Base-by-base conservation (phyloP, 140 eudicot genomes). In the Bidens hawaiensis region DNA sequence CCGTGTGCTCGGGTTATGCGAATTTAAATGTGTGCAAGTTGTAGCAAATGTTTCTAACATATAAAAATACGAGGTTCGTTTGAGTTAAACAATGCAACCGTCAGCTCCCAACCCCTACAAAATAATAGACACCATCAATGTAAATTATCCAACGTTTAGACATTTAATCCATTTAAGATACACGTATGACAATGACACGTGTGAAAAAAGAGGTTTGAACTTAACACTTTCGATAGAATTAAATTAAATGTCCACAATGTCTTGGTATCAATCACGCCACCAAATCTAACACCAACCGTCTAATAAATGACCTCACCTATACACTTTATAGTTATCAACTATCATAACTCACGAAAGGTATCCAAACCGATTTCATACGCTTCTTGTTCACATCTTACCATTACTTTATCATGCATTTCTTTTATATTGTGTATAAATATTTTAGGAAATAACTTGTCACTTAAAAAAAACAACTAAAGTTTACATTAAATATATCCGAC, bases 221-320 rank as follows among this genome's bases (percentile, higher is more conserved):
- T 28, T 22, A n/a, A 14, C 36, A 49, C 40, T 50, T 31, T 21
- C 21, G 28, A 40, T 52, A n/a, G 49, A 11, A 26, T 62, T 63
- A 22, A 50, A 49, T 48, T 36, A 26, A 24, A 64, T 54, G 41
- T 26, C 9, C 15, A 21, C 27, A 30, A 2, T 22, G 46, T 69
- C 61, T 71, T n/a, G n/a, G n/a, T n/a, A n/a, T 31, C 27, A 2
- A 36, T 36, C 46, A 65, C 30, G 45, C 6, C 48, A 57, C 47
- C 68, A 68, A 47, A 73, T 33, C 78, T 62, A 74, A 49, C 38
- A 74, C 75, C 68, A 67, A 47, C 85, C 74, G 70, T 68, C 76
- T 62, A 61, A 16, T 76, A 42, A 80, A 76, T 80, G 58, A 60
- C 62, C 69, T 60, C 73, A 76, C 82, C 85, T 66, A 68, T 58